These are phyloP conservation scores for Madurella mycetomatis DNA, from an alignment of 2,329 filamentous ascomycete species.

Conservation along the genomic window DNA sequence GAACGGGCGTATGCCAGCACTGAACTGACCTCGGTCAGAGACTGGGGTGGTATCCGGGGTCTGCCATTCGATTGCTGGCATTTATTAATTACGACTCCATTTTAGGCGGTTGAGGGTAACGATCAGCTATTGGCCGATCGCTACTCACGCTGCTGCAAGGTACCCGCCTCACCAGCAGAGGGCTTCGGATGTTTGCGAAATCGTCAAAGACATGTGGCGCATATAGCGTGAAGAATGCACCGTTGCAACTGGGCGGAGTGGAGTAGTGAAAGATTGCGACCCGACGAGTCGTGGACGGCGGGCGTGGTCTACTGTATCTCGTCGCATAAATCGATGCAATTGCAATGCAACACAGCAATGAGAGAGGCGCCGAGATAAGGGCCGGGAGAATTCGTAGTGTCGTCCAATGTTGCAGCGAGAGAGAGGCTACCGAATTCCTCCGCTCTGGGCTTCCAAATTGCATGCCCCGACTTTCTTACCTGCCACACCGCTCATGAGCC, in stretches of 20 bases:
- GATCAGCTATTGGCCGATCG: slow-evolving; percentile 1
- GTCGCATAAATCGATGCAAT: slow-evolving; percentile 14
- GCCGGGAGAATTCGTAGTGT: background rate
- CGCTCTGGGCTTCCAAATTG: background rate
- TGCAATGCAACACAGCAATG: slow-evolving; percentile 15
- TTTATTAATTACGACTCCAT: background rate
- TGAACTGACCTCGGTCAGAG: background rate
- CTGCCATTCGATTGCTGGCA: background rate
- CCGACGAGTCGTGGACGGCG: background rate
- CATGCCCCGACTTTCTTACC: background rate
- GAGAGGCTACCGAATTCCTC: background rate
- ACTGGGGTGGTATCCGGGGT: background rate
- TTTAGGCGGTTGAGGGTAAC: background rate
- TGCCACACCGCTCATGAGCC: slow-evolving; percentile 13
- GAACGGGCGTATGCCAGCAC: too few relatives aligned
- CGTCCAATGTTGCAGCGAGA: background rate
- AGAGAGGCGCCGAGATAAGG: slow-evolving; percentile 17
- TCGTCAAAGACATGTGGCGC: slow-evolving; percentile 2
- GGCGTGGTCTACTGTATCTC: slow-evolving; percentile 8
- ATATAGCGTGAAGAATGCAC: background rate
- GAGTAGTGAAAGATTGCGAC: slow-evolving; percentile 14
- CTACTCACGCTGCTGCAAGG: slow-evolving; percentile 12
- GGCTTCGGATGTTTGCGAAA: background rate
- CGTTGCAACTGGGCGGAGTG: slow-evolving; percentile 2
- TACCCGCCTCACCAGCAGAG: slow-evolving; percentile 13